Conservation (phyloP, 73 alveolate genomes). For the Symbiodinium natans region DNA sequence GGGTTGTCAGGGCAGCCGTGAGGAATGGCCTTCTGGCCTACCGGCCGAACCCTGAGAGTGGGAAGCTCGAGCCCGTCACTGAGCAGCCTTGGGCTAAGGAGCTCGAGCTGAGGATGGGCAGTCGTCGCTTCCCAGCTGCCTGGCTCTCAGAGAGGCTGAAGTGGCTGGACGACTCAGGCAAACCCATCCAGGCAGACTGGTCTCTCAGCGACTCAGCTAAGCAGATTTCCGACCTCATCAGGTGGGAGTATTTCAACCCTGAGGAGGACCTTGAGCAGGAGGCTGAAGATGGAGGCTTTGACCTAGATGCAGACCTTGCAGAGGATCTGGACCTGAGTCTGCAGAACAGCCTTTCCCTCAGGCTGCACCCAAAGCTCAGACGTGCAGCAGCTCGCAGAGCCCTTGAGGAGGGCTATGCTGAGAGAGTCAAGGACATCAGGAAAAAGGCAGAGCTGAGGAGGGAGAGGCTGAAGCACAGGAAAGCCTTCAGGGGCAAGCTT, state of each 20-base stretch:
- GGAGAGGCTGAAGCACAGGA: not conserved
- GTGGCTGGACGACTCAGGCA: not conserved
- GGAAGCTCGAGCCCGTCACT: not conserved
- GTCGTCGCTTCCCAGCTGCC: no score
- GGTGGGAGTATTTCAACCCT: not conserved
- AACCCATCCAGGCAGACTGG: not conserved
- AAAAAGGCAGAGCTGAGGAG: not conserved
- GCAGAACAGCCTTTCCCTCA: not conserved
- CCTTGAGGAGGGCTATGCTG: not conserved
- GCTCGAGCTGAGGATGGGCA: not conserved
- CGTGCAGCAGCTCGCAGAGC: not conserved
- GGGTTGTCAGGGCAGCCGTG: constrained; percentile 24
- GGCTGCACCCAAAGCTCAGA: not conserved
- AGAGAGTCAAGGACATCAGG: no score
- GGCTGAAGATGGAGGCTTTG: not conserved
- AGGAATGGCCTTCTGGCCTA: not conserved
- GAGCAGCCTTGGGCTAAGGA: not conserved
- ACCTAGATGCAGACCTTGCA: not conserved
- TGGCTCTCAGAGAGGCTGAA: not conserved
- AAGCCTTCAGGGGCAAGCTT: not conserved
- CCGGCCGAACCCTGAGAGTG: not conserved
- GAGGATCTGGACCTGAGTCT: not conserved
- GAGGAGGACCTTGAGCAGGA: not conserved
- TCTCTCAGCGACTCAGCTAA: not conserved
- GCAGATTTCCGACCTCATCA: not conserved